A percentile compares a stretch with the other conserved stretches of the same genome.
phyloP scores from a whole-genome alignment of 2,329 filamentous ascomycete species.

The Fusarium acutatum region DNA sequence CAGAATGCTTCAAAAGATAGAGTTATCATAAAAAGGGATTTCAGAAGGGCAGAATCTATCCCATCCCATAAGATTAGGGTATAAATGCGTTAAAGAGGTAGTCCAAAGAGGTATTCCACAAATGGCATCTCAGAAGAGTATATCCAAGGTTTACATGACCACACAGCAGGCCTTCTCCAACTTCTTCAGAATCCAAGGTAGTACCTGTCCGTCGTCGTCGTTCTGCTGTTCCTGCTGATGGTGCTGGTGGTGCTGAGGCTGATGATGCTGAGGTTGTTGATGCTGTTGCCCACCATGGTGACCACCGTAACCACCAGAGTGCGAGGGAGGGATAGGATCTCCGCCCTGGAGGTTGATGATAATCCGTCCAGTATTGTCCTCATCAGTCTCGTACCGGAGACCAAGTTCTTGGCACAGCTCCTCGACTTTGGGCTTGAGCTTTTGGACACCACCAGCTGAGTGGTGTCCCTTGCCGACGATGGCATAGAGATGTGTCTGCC shows the following conservation, averaged over 20 bases:
- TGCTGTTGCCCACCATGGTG: constrained; percentile 53
- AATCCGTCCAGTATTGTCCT: constrained; percentile 89
- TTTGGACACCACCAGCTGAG: constrained; percentile 81
- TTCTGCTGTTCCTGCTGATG: constrained; percentile 56
- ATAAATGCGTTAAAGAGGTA: constrained; percentile 13
- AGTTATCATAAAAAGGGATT: not conserved
- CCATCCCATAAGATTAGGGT: constrained; percentile 1
- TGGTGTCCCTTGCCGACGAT: constrained; percentile 98
- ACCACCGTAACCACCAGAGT: constrained; percentile 48
- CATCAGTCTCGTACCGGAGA: constrained; percentile 84
- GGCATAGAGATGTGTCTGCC: constrained; percentile 86
- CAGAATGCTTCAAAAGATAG: not conserved
- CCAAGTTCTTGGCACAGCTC: constrained; percentile 84
- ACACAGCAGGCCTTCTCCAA: constrained; percentile 76
- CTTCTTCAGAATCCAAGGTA: constrained; percentile 68
- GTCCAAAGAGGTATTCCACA: not conserved
- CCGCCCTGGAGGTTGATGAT: constrained; percentile 87
- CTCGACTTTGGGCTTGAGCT: constrained; percentile 95
- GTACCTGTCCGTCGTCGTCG: constrained; percentile 66
- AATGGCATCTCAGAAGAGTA: constrained; percentile 3
- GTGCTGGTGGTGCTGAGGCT: constrained; percentile 54
- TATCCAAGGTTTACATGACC: constrained; percentile 68
- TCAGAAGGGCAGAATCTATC: not conserved
- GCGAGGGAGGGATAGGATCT: constrained; percentile 61
- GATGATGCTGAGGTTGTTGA: constrained; percentile 56